Evolutionary conservation across 345 rosid species (phyloP).

Genomic region (Sisymbrium altissimum): DNA sequence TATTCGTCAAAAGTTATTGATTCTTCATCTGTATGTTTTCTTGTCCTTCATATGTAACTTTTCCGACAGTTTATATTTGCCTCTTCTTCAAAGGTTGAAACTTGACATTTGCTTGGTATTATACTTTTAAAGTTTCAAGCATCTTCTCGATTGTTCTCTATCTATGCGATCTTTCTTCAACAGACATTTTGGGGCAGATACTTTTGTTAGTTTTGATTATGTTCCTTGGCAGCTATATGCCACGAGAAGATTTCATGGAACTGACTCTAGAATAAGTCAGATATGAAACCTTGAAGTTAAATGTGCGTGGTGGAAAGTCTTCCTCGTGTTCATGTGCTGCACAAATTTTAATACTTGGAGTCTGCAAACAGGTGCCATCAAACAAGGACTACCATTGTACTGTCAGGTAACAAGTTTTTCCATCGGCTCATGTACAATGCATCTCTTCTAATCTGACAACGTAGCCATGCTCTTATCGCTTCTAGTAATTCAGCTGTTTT

Average conservation of each 20-base stretch:
- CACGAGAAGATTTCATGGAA: neutral
- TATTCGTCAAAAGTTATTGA: conserved; percentile 13
- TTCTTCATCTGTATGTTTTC: conserved; percentile 13
- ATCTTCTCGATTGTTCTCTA: neutral
- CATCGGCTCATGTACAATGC: neutral
- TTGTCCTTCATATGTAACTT: conserved; percentile 12
- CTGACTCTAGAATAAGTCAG: neutral
- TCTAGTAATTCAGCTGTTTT: neutral
- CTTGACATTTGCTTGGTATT: conserved; percentile 2
- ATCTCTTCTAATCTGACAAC: neutral
- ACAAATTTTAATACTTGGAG: neutral
- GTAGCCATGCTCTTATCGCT: neutral
- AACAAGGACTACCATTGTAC: neutral
- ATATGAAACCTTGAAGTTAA: neutral
- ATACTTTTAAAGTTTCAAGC: conserved; percentile 11
- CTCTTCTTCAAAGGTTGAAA: neutral
- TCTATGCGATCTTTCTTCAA: neutral
- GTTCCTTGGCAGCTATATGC: conserved; percentile 2
- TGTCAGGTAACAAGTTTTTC: conserved; percentile 19
- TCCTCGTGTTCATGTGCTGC: neutral
- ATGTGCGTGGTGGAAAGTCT: neutral
- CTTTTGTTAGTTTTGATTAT: neutral
- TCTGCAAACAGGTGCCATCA: neutral
- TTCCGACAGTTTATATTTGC: neutral
- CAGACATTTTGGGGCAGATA: neutral